Percentiles rank a stretch among this genome's conserved stretches.
Conservation (phyloP, 1,284 basidiomycete species). For the Boletus sp. region DNA sequence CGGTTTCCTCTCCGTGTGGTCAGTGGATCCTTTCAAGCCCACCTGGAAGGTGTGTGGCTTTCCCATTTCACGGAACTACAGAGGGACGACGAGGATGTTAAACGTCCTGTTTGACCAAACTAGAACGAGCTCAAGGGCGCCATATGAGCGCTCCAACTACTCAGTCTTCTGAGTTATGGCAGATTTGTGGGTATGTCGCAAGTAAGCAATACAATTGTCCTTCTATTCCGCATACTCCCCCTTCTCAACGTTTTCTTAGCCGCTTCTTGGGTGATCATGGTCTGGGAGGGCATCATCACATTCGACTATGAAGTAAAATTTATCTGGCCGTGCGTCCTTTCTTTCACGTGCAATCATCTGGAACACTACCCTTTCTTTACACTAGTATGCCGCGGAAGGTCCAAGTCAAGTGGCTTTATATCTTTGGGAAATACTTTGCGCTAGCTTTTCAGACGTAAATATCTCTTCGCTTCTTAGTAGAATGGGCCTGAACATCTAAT, state of each 20-base stretch:
- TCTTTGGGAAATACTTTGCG: constrained; percentile 17
- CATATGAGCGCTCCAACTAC: background rate
- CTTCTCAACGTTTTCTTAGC: background rate
- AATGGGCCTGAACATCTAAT: background rate
- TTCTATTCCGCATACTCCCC: background rate
- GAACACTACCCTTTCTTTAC: background rate
- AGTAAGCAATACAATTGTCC: constrained; percentile 4
- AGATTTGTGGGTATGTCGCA: constrained; percentile 11
- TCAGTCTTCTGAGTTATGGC: background rate
- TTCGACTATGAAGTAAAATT: constrained; percentile 14
- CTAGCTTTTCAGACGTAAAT: constrained; percentile 20
- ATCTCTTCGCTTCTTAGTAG: background rate
- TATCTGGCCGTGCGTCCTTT: constrained; percentile 19
- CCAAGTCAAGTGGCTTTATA: constrained; percentile 25
- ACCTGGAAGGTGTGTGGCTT: background rate
- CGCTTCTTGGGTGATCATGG: constrained; percentile 5
- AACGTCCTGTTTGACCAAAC: background rate
- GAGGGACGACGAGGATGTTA: background rate
- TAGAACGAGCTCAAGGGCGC: background rate
- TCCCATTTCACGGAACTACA: background rate
- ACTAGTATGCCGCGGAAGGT: constrained; percentile 14
- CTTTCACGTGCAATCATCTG: background rate
- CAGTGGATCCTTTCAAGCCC: background rate
- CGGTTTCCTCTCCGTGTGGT: background rate
- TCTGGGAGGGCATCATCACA: constrained; percentile 18